phyloP scores from a whole-genome alignment of 2,329 filamentous ascomycete genomes.

The Fusarium foetens region DNA sequence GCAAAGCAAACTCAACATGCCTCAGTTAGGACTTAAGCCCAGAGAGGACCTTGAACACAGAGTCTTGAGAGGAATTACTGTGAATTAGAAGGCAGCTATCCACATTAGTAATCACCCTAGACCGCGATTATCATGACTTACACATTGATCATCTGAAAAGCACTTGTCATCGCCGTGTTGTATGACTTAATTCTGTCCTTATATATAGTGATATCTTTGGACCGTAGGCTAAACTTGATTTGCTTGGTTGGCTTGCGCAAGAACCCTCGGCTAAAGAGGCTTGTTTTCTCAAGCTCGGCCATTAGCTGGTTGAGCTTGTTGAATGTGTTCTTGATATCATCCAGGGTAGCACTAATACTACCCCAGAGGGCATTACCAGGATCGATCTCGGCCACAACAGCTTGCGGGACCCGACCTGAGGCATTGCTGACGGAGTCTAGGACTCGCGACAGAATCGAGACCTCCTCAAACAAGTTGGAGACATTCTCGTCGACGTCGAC shows the following conservation, averaged over 20 bases:
- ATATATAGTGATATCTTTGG: background rate
- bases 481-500: background rate
- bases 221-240: background rate
- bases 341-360: background rate
- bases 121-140: background rate
- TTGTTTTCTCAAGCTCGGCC: background rate
- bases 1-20: background rate
- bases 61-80: background rate
- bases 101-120: fast-evolving
- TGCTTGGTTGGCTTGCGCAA: background rate
- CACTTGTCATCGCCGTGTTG: background rate
- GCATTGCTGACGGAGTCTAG: background rate
- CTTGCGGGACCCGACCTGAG: background rate
- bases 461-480: background rate
- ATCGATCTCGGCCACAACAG: background rate
- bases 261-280: background rate
- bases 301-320: background rate
- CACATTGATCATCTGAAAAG: background rate
- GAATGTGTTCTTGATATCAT: background rate
- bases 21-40: background rate
- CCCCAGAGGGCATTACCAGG: background rate
- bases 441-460: background rate
- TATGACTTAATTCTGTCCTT: background rate
- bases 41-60: background rate
- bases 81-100: background rate